Evolutionary conservation across 306 rosid genomes (phyloP).

Genomic region (Morella rubra): DNA sequence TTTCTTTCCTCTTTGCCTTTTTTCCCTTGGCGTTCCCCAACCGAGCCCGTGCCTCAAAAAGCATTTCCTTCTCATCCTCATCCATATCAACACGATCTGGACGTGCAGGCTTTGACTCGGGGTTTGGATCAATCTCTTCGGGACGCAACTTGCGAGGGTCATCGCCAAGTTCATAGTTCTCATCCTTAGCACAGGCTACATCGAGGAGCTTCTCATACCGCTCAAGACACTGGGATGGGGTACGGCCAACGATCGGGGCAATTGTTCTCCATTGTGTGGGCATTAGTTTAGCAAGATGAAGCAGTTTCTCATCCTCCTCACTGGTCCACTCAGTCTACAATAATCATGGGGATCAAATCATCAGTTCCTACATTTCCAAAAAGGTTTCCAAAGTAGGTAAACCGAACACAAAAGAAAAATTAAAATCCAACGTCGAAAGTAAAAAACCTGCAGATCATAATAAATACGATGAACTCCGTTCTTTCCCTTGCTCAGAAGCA

Average conservation of each 20-base stretch:
- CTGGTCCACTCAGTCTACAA: slow-evolving; percentile 92
- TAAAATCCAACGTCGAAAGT: background rate
- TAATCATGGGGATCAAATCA: slow-evolving; percentile 15
- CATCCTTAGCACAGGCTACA: slow-evolving; percentile 94
- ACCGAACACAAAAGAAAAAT: background rate
- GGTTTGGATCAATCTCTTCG: slow-evolving; percentile 94
- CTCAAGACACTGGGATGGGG: slow-evolving; percentile 90
- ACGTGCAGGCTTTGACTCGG: slow-evolving; percentile 92
- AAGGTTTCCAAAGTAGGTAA: background rate
- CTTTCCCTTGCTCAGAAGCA: no score
- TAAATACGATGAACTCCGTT: background rate
- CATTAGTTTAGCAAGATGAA: slow-evolving; percentile 97
- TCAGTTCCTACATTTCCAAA: slow-evolving; percentile 12
- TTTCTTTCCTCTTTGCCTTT: slow-evolving; percentile 93
- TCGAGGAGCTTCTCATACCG: slow-evolving; percentile 91
- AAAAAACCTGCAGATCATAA: background rate
- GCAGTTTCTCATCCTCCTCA: slow-evolving; percentile 93
- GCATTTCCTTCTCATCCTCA: slow-evolving; percentile 99
- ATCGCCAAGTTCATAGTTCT: slow-evolving; percentile 86
- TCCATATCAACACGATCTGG: slow-evolving; percentile 99
- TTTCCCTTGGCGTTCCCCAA: slow-evolving; percentile 90
- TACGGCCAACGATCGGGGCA: slow-evolving; percentile 93
- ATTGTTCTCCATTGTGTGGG: slow-evolving; percentile 98
- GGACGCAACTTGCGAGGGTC: slow-evolving; percentile 92
- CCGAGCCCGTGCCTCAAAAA: slow-evolving; percentile 95